These are phyloP conservation scores for Wickerhamomyces bovis DNA, from an alignment of 805 yeast genomes.

Conservation along the genomic window DNA sequence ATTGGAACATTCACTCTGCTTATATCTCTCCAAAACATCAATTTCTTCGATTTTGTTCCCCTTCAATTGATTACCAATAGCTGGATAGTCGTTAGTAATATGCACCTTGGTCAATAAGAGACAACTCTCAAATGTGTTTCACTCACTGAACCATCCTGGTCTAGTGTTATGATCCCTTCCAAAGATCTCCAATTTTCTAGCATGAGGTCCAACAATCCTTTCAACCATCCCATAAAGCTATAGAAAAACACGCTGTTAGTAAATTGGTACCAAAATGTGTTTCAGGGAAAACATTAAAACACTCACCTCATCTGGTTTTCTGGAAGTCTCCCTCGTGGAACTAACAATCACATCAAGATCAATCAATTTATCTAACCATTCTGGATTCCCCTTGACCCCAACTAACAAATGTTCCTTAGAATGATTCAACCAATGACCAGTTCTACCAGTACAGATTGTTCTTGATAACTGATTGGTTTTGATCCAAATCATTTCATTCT, in stretches of 20 bases:
- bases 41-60: conserved; percentile 54
- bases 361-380: conserved; percentile 58
- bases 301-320: conserved; percentile 78
- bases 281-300: too few species aligned
- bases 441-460: conserved; percentile 90
- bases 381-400: conserved; percentile 76
- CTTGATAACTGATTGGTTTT: conserved; percentile 83
- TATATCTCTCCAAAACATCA: conserved; percentile 43
- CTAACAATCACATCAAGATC: conserved; percentile 80
- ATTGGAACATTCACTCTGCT: neutral
- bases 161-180: conserved; percentile 83
- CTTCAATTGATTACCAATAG: conserved; percentile 73
- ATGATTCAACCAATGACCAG: conserved; percentile 97
- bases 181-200: conserved; percentile 81
- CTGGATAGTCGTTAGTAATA: conserved; percentile 15
- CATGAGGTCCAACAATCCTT: conserved; percentile 68
- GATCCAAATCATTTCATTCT: conserved; percentile 85
- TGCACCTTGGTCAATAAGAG: neutral
- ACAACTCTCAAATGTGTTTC: neutral
- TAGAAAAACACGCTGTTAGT: conserved; percentile 6
- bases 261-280: conserved; percentile 15
- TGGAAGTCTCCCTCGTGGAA: conserved; percentile 77
- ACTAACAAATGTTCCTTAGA: conserved; percentile 86
- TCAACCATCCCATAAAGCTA: conserved; percentile 74
- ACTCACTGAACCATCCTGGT: conserved; percentile 78